Evolutionary conservation across 371 early-diverging fungal species (phyloP).

Genomic region (Syncephalastrum monosporum): DNA sequence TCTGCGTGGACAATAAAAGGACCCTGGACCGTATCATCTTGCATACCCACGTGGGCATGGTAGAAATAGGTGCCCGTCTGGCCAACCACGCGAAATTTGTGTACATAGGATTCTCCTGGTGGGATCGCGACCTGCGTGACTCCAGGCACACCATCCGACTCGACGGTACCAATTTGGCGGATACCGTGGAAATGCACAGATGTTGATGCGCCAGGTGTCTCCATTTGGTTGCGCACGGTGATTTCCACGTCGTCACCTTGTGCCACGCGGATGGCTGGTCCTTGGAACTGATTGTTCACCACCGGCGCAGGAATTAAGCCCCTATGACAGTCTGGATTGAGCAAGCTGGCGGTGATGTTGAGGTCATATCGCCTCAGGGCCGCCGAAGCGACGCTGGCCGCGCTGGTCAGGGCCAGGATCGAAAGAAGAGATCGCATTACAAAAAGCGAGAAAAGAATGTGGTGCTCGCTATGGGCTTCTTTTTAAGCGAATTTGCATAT

Average conservation of each 20-base stretch:
- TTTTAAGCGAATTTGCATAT: too few species aligned
- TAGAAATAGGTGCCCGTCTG: slow-evolving; percentile 57
- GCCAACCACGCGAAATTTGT: slow-evolving; percentile 38
- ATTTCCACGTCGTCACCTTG: slow-evolving; percentile 37
- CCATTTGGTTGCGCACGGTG: slow-evolving; percentile 27
- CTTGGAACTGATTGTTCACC: slow-evolving; percentile 47
- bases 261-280: slow-evolving; percentile 36
- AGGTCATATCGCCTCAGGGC: slow-evolving; percentile 20
- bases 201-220: slow-evolving; percentile 11
- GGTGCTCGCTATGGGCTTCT: too few species aligned
- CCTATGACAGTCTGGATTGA: slow-evolving; percentile 34
- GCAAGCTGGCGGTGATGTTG: slow-evolving; percentile 6
- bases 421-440: too few species aligned
- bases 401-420: too few species aligned
- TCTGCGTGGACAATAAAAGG: slow-evolving; percentile 48
- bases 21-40: slow-evolving; percentile 49
- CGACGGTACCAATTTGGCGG: slow-evolving; percentile 29
- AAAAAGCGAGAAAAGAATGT: too few species aligned
- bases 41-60: slow-evolving; percentile 45
- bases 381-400: slow-evolving; percentile 1
- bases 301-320: slow-evolving; percentile 11
- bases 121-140: slow-evolving; percentile 54
- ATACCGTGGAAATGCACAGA: slow-evolving; percentile 48
- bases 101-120: slow-evolving; percentile 42
- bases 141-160: slow-evolving; percentile 58